Conservation (phyloP, 2,329 filamentous ascomycete species). For the Arachnomyces sp. region DNA sequence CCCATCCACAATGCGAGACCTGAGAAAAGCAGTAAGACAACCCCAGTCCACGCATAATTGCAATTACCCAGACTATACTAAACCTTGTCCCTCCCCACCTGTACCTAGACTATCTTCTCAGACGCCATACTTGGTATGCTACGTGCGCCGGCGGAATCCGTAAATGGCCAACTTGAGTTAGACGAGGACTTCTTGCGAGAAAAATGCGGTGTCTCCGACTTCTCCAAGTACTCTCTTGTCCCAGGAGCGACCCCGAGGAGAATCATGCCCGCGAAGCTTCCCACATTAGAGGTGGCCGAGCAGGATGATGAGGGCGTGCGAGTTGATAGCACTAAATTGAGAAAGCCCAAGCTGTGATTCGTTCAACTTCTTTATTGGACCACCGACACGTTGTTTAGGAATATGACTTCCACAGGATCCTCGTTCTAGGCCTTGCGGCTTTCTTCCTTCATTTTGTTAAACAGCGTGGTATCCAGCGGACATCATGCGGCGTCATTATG, state of each 20-base stretch:
- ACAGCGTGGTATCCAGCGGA: too few species aligned
- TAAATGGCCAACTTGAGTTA: conserved; percentile 66
- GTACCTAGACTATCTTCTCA: conserved; percentile 59
- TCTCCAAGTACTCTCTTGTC: conserved; percentile 64
- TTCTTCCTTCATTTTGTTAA: too few species aligned
- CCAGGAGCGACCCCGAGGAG: conserved; percentile 56
- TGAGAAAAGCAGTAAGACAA: conserved; percentile 51
- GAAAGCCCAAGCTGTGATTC: conserved; percentile 18
- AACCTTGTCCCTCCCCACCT: too few species aligned
- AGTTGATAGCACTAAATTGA: conserved; percentile 55
- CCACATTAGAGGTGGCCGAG: conserved; percentile 64
- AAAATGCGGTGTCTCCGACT: conserved; percentile 59
- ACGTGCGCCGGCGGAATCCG: conserved; percentile 46
- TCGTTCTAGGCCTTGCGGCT: too few species aligned
- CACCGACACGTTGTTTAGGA: not conserved
- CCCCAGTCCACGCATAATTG: not conserved
- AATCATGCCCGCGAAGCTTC: conserved; percentile 69
- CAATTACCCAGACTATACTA: not conserved
- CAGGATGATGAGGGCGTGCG: conserved; percentile 71
- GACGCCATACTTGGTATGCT: conserved; percentile 72
- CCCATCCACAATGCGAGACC: conserved; percentile 45
- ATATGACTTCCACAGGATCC: not conserved
- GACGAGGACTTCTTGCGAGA: conserved; percentile 74
- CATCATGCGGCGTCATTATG: too few species aligned
- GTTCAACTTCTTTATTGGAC: not conserved